A percentile compares a stretch with the other conserved stretches of the same genome.
phyloP scores from a whole-genome alignment of 441 rosid genomes.

The Eruca vesicaria region DNA sequence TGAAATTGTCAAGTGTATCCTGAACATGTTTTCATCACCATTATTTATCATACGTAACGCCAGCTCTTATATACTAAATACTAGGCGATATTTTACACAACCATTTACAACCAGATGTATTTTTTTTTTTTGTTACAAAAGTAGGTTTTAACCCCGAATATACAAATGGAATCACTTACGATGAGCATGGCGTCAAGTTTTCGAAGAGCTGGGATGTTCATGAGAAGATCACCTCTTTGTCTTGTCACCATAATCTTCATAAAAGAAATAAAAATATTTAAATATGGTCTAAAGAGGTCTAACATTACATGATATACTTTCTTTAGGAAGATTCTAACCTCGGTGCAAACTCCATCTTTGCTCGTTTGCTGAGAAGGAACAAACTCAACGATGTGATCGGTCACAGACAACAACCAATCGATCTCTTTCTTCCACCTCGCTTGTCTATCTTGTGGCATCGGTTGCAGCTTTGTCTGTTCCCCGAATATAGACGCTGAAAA shows the following conservation, averaged over 20 bases:
- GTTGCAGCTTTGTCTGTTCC: conserved; percentile 44
- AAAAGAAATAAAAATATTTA: no score
- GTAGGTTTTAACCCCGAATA: background rate
- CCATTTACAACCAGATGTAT: background rate
- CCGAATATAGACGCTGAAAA: conserved; percentile 50
- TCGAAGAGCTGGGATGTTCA: conserved; percentile 58
- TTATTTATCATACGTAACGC: background rate
- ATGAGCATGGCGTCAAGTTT: conserved; percentile 64
- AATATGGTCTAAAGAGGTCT: background rate
- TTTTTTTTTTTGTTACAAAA: background rate
- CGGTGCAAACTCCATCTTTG: conserved; percentile 42
- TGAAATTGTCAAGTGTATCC: conserved; percentile 41
- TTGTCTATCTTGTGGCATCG: conserved; percentile 41
- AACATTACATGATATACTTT: background rate
- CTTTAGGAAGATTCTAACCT: background rate
- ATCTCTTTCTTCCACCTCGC: conserved; percentile 50
- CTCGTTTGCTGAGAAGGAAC: conserved; percentile 47
- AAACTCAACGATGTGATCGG: conserved; percentile 53
- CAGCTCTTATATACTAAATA: background rate
- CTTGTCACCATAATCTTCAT: conserved; percentile 48
- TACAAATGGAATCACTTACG: conserved; percentile 24
- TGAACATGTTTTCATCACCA: conserved; percentile 10
- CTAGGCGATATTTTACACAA: background rate
- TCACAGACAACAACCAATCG: conserved; percentile 54
- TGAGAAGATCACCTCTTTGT: conserved; percentile 49